These are phyloP conservation scores for Senna siamea DNA, from an alignment of 306 rosid genomes.

Conservation along the genomic window DNA sequence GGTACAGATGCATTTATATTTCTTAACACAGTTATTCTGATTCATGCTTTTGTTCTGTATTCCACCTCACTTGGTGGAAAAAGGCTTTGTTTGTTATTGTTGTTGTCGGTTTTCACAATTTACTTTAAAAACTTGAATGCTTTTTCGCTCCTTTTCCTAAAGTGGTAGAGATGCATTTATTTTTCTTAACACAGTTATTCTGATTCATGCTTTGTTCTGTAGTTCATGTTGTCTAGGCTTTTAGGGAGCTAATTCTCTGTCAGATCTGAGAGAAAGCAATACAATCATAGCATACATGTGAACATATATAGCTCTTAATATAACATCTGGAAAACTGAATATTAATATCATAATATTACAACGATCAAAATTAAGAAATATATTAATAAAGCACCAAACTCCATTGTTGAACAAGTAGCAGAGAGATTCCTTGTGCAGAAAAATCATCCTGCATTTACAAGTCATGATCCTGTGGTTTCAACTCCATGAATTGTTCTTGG, in stretches of 20 bases:
- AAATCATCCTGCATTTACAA: not conserved
- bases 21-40: not conserved
- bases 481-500: not conserved
- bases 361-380: not conserved
- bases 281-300: not conserved
- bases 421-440: not conserved
- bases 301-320: not conserved
- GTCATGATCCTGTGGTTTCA: not conserved
- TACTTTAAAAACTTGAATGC: not conserved
- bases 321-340: not conserved
- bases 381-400: not conserved
- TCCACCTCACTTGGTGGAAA: no score
- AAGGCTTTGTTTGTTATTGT: no score
- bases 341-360: not conserved
- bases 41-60: not conserved
- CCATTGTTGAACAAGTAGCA: not conserved
- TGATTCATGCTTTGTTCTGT: slow-evolving; percentile 10
- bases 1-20: not conserved
- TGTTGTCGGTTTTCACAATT: no score
- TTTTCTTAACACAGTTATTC: not conserved
- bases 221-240: not conserved
- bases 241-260: not conserved
- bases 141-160: slow-evolving; percentile 12
- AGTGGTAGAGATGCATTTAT: not conserved
- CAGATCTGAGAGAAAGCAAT: slow-evolving; percentile 5